Evolutionary conservation across 805 yeast species (phyloP), one percentile per base, ranked within the genome.

Genomic region (Candida ovalis): DNA sequence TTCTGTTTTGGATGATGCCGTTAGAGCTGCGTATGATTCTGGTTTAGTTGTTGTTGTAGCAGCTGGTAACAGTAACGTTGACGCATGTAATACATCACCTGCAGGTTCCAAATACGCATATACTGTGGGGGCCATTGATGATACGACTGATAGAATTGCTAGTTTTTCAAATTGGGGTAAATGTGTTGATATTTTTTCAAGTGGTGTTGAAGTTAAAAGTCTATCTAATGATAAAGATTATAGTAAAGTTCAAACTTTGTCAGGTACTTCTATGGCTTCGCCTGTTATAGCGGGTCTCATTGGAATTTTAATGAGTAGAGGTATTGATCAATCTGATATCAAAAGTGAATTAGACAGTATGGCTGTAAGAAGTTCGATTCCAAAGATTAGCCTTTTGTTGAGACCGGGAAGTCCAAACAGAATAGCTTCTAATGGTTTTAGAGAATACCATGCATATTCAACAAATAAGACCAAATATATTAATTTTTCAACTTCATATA

Each of bases 41-140:
- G 97, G 96, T 0, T 61, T 90, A 33, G 74, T 85, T 1, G 69
- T 86, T 23, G 86, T 84, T 21, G 89, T 76, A 5, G 96, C 97
- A 0, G 97, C 96, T 0, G 98, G 98, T 1, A 91, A 91, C 64
- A 74, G 84, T 24, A 81, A 83, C 54, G 64, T 78, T 18, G 81
- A 88, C 61, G 96, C 97, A 0, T 91, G 97, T 59, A 64, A 72
- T 49, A 78, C 83, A n/a, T 87, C 95, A 48, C 97, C 97, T 0
- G 95, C 96, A 1, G 84, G 92, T 33, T 84, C 92, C 1, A 69
- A 68, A 1, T 70, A 70, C 43, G 89, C 88, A 0, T 78, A 88
- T 3, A 82, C 96, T 0, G 95, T 91, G 8, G 97, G 97, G 1
- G 96, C 97, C 3, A 80, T 90, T 44, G 92, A 89, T 59, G 96